Evolutionary conservation across 2,329 filamentous ascomycete genomes (phyloP).

Genomic region (Neocucurbitaria cava): DNA sequence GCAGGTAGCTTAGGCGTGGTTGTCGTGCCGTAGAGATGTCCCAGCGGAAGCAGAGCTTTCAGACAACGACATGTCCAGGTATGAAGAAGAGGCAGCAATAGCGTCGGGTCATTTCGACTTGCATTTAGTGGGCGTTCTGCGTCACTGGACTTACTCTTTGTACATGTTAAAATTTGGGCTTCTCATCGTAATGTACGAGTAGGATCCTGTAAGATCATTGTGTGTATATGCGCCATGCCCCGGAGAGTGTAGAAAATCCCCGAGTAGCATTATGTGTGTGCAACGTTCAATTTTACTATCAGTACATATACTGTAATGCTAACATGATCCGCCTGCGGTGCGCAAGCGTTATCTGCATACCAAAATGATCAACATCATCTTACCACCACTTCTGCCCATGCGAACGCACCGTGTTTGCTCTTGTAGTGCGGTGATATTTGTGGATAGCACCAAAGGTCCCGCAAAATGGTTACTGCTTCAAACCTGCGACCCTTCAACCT

Average conservation of each 20-base stretch:
- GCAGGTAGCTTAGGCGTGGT: slow-evolving; percentile 59
- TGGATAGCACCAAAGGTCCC: not conserved
- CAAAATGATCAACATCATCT: not conserved
- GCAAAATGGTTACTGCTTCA: not conserved
- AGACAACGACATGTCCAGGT: not conserved
- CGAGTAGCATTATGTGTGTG: not conserved
- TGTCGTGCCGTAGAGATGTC: slow-evolving; percentile 52
- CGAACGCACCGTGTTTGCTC: not conserved
- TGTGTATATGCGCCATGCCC: not conserved
- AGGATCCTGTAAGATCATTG: not conserved
- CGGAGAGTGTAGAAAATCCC: not conserved
- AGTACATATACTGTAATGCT: not conserved
- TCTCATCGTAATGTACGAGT: not conserved
- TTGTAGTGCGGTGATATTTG: not conserved
- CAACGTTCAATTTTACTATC: not conserved
- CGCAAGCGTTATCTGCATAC: not conserved
- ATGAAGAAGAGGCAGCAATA: not conserved
- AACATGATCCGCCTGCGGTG: not conserved
- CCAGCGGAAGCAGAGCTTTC: not conserved
- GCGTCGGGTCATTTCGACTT: not conserved
- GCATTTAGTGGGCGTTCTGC: not conserved
- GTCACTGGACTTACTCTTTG: too few relatives aligned
- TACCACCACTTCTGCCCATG: not conserved
- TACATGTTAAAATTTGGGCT: not conserved
- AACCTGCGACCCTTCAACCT: not conserved